phyloP scores from a whole-genome alignment of 2,329 filamentous ascomycete genomes.

The Gnomoniopsis sp. region DNA sequence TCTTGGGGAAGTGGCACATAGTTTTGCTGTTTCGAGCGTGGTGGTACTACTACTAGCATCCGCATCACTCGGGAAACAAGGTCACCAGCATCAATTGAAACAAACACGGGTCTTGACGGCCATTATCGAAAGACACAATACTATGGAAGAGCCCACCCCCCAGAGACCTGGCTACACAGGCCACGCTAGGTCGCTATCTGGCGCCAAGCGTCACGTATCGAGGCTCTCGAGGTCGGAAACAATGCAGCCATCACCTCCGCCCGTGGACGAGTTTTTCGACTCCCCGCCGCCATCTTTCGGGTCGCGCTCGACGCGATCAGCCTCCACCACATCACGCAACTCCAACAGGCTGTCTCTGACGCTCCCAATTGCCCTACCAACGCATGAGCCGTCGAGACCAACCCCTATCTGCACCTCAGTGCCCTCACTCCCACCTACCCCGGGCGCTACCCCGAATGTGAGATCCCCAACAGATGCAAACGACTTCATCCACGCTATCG shows the following conservation, averaged over 20 bases:
- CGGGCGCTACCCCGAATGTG: slow-evolving; percentile 40
- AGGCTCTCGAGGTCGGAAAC: slow-evolving; percentile 29
- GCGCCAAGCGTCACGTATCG: slow-evolving; percentile 11
- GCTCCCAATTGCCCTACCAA: slow-evolving; percentile 56
- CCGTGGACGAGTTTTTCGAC: slow-evolving; percentile 34
- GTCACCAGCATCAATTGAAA: slow-evolving; percentile 7
- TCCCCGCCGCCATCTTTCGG: slow-evolving; percentile 28
- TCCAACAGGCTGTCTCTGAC: slow-evolving; percentile 59
- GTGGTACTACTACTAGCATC: neutral
- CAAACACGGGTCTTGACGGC: slow-evolving; percentile 19
- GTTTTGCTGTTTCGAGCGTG: slow-evolving; percentile 13
- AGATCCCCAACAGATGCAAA: slow-evolving; percentile 52
- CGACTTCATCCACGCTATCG: slow-evolving; percentile 82
- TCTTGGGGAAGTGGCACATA: slow-evolving; percentile 22
- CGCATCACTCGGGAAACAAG: neutral
- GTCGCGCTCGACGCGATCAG: slow-evolving; percentile 47
- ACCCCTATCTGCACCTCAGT: slow-evolving; percentile 41
- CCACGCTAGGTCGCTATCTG: slow-evolving; percentile 12
- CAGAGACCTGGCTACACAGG: slow-evolving; percentile 7
- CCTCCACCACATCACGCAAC: slow-evolving; percentile 50
- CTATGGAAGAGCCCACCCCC: slow-evolving; percentile 23
- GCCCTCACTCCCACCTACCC: slow-evolving; percentile 47
- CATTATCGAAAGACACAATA: slow-evolving; percentile 21
- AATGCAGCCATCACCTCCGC: slow-evolving; percentile 35
- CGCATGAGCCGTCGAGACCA: slow-evolving; percentile 49